A percentile compares a stretch with the other conserved stretches of the same genome.
Evolutionary conservation across 2,329 filamentous ascomycete genomes (phyloP).

Genomic region (Parascedosporium putredinis): DNA sequence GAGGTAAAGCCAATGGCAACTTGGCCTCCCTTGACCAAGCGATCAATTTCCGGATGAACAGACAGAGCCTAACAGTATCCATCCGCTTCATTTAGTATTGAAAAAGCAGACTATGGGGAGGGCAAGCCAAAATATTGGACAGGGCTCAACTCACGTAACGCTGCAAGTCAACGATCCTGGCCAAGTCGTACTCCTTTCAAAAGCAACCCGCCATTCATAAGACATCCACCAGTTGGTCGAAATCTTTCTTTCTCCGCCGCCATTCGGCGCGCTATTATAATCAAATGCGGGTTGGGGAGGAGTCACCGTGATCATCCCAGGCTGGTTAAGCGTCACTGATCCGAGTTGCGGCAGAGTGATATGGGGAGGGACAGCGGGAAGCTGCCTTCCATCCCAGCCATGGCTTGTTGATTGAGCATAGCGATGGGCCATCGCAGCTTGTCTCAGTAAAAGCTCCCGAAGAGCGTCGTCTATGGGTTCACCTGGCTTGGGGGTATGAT

Average conservation of each 20-base stretch:
- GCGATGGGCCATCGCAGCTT: not conserved
- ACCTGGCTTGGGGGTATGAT: not conserved
- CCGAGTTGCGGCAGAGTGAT: not conserved
- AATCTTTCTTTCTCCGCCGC: not conserved
- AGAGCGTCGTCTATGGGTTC: not conserved
- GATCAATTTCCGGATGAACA: not conserved
- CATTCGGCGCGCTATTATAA: not conserved
- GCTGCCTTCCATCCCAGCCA: not conserved
- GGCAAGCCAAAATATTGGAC: not conserved
- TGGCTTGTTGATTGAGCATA: not conserved
- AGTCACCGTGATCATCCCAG: too few relatives aligned
- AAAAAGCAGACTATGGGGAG: not conserved
- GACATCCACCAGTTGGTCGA: slow-evolving; percentile 3
- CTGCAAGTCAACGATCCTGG: not conserved
- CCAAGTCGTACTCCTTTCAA: not conserved
- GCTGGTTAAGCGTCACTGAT: not conserved
- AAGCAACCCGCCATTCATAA: not conserved
- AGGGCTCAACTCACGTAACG: not conserved
- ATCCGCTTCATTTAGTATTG: too few relatives aligned
- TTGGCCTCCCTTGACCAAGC: not conserved
- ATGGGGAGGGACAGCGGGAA: not conserved
- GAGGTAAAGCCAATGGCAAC: not conserved
- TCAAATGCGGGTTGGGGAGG: not conserved
- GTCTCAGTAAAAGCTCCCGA: not conserved
- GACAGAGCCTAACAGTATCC: not conserved